These are phyloP conservation scores for Neocatenulostroma microsporum DNA, from an alignment of 2,329 filamentous ascomycete genomes.

Conservation along the genomic window DNA sequence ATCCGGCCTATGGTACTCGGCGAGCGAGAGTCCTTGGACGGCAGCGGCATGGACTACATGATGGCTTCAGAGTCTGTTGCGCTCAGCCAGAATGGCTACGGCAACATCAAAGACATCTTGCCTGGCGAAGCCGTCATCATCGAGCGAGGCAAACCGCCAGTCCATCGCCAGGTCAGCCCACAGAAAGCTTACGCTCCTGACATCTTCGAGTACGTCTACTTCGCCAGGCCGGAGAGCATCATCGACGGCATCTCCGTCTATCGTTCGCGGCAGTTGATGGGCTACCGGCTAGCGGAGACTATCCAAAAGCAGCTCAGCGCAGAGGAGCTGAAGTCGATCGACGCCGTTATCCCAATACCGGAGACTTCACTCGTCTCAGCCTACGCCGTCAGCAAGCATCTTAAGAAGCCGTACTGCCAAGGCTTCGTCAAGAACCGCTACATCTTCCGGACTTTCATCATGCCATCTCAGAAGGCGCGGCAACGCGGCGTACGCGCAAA, in stretches of 20 bases:
- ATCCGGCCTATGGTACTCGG: slow-evolving; percentile 79
- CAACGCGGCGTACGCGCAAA: slow-evolving; percentile 86
- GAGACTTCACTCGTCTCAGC: slow-evolving; percentile 79
- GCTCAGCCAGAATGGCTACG: slow-evolving; percentile 71
- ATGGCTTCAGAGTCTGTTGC: slow-evolving; percentile 85
- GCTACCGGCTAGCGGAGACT: slow-evolving; percentile 66
- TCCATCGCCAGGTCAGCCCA: slow-evolving; percentile 66
- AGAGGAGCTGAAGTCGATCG: slow-evolving; percentile 65
- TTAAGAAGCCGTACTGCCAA: slow-evolving; percentile 70
- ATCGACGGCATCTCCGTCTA: slow-evolving; percentile 88
- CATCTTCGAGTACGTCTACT: slow-evolving; percentile 84
- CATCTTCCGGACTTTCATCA: slow-evolving; percentile 80
- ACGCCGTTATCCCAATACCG: slow-evolving; percentile 75
- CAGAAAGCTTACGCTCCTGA: slow-evolving; percentile 69
- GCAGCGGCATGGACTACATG: slow-evolving; percentile 66
- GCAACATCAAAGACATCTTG: slow-evolving; percentile 64
- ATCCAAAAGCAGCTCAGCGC: slow-evolving; percentile 61
- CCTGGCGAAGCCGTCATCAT: slow-evolving; percentile 83
- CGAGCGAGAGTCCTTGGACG: slow-evolving; percentile 47
- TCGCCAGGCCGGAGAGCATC: slow-evolving; percentile 69
- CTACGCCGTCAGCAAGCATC: slow-evolving; percentile 62
- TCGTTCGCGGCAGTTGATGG: slow-evolving; percentile 79
- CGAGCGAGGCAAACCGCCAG: slow-evolving; percentile 64
- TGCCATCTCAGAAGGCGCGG: slow-evolving; percentile 71
- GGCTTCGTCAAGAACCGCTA: slow-evolving; percentile 88